Base-by-base conservation (phyloP, 179 eudicot genomes). In the Patellifolia procumbens region DNA sequence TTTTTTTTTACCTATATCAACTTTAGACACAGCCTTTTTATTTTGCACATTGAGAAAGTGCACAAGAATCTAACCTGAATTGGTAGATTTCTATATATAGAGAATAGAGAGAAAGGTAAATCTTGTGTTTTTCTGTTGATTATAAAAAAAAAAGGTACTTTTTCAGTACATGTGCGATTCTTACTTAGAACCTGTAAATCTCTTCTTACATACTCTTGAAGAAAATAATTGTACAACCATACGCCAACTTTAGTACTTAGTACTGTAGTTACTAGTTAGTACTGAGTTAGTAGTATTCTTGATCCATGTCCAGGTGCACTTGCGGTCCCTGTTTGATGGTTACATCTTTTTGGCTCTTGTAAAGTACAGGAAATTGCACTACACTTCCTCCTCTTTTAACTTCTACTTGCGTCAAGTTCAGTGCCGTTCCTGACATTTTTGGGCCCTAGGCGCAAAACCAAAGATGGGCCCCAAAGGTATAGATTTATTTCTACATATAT, bases 351-450 rank as follows among this genome's bases (percentile, higher is more conserved):
- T 65, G 69, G 49, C 28, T 64, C 26, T 63, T 64, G 5, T 5
- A 7, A 35, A 64, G 48, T 35, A 65, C 49, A 20, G 46, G 69
- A 65, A 65, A 65, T 37, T 65, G n/a, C 68, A 8, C 46, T 17
- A 64, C 28, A 34, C 46, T 64, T 26, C 12, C 67, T 64, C 26
- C 11, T 20, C 48, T 34, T 64, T 60, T 35, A 13, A 10, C 45
- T 34, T 64, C 37, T 20, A 9, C 12, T 32, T 34, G 32, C 32
- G 8, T 24, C n/a, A 13, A 52, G 10, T 59, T 28, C 26, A n/a
- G n/a, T 28, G 7, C 63, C 42, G n/a, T n/a, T n/a, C n/a, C n/a
- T n/a, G n/a, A n/a, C n/a, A n/a, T n/a, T n/a, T n/a, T n/a, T n/a
- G n/a, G n/a, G n/a, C n/a, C n/a, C n/a, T n/a, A n/a, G n/a, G n/a